Evolutionary conservation across 2,329 filamentous ascomycete genomes (phyloP), one percentile per base, ranked within the genome.

Genomic region (Pyricularia sp.): DNA sequence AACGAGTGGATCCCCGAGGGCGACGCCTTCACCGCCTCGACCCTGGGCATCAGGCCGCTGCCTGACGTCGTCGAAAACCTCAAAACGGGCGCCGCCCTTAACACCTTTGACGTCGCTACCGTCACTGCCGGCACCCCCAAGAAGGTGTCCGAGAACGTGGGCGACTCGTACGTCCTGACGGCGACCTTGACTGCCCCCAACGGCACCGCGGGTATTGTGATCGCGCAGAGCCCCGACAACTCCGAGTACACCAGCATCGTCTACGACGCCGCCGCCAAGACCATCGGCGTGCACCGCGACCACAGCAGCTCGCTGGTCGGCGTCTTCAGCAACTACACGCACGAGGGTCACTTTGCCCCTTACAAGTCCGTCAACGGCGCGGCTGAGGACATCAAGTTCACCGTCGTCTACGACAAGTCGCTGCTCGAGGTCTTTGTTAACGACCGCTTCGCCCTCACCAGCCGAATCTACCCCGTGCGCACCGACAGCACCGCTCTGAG

Each of bases 391-490:
- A 4, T 66, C 33, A 66, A 23, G 20, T 66, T 66, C 31, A 66
- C 64, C n/a, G 23, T 66, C 14, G 64, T 66, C n/a, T 66, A 28
- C n/a, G 64, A 66, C 33, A n/a, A 30, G 33, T 66, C 64, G n/a
- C 64, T 66, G 31, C 64, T 66, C 31, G 64, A 66, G 64, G 64
- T 66, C n/a, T 66, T 42, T 28, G 64, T 66, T 33, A 66, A 66
- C 31, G 64, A 66, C 64, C 64, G 64, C 64, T 66, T 66, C 31
- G 64, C 64, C n/a, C 64, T 66, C 31, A 66, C 64, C n/a, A 66
- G 64, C 64, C 64, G 64, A 33, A 50, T 66, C n/a, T 66, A 66
- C 64, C 64, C 64, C 14, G 64, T 36, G 31, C 64, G 64, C 4
- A n/a, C 20, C 33, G 64, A 66, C 64, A 66, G 64, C 64, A 66